These are phyloP conservation scores for Globisporangium orthogonon DNA, from an alignment of 352 stramenopile species.

Conservation along the genomic window DNA sequence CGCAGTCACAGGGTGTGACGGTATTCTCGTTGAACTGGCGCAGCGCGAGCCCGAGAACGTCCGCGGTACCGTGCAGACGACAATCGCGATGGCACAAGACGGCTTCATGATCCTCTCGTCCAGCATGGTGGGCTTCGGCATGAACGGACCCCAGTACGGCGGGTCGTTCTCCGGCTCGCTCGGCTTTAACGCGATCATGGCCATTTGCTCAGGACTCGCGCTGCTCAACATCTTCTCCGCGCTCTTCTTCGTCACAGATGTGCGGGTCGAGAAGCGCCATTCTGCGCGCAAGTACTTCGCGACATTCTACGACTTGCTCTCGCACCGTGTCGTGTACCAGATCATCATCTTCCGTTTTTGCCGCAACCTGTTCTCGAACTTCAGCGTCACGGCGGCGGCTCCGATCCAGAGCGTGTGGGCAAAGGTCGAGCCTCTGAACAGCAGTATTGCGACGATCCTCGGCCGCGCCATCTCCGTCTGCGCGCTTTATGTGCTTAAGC, in stretches of 20 bases:
- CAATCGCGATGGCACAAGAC: constrained; percentile 32
- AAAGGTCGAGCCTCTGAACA: constrained; percentile 50
- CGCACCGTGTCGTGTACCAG: constrained; percentile 47
- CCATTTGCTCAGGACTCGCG: constrained; percentile 20
- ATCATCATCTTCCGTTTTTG: constrained; percentile 52
- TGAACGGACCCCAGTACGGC: constrained; percentile 55
- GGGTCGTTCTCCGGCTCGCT: constrained; percentile 43
- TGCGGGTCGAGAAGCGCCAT: constrained; percentile 5
- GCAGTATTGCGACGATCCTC: constrained; percentile 40
- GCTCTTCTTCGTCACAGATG: constrained; percentile 42
- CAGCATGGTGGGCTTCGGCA: constrained; percentile 41
- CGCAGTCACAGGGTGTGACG: constrained; percentile 36
- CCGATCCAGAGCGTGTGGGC: constrained; percentile 49
- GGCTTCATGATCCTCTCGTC: not conserved
- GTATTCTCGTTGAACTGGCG: constrained; percentile 48
- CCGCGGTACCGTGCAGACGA: constrained; percentile 47
- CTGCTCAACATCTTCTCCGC: constrained; percentile 19
- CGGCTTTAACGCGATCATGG: constrained; percentile 45
- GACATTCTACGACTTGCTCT: constrained; percentile 33
- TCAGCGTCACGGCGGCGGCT: constrained; percentile 39
- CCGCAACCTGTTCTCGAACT: constrained; percentile 33
- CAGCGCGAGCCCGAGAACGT: constrained; percentile 42
- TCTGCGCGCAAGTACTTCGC: constrained; percentile 25
- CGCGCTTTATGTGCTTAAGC: constrained; percentile 14
- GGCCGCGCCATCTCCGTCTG: constrained; percentile 34